Percentiles rank a stretch among this genome's conserved stretches.
Evolutionary conservation across 2,329 filamentous ascomycete genomes (phyloP).

Genomic region (Ascochyta koolunga): DNA sequence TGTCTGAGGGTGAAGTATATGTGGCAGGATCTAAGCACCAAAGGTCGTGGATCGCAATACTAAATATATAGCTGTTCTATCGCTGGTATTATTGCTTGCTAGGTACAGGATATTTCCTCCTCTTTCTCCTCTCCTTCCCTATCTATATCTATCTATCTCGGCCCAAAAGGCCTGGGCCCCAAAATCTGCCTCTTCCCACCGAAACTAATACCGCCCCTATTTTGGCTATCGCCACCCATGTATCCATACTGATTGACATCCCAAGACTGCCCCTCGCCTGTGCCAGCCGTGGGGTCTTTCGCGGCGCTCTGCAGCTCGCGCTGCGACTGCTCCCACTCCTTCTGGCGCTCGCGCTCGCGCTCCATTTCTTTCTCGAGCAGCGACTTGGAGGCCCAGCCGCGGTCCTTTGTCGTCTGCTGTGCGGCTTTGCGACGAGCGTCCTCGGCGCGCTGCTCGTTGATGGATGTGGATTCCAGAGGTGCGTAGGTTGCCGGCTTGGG

Average conservation of each 20-base stretch:
- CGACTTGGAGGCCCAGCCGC: slow-evolving; percentile 70
- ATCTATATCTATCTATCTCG: slow-evolving; percentile 6
- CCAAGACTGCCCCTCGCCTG: slow-evolving; percentile 73
- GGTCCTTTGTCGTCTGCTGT: slow-evolving; percentile 67
- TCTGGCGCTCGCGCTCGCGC: slow-evolving; percentile 75
- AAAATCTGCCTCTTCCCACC: slow-evolving; percentile 77
- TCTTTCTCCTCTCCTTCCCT: no score
- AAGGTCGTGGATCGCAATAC: no score
- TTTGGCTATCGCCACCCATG: slow-evolving; percentile 77
- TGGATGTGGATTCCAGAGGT: slow-evolving; percentile 61
- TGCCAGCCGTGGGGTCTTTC: slow-evolving; percentile 63
- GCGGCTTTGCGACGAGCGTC: slow-evolving; percentile 65
- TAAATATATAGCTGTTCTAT: not conserved
- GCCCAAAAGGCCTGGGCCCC: slow-evolving; percentile 70
- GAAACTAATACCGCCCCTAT: slow-evolving; percentile 66
- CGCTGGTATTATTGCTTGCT: not conserved
- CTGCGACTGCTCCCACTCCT: slow-evolving; percentile 80
- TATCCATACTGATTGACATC: slow-evolving; percentile 79
- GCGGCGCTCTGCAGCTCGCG: slow-evolving; percentile 65
- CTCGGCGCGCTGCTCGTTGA: slow-evolving; percentile 67
- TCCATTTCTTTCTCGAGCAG: slow-evolving; percentile 83
- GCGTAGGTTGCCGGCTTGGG: slow-evolving; percentile 50
- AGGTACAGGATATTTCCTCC: no score
- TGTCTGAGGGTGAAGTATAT: no score
- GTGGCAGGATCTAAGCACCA: no score